Base-by-base conservation (phyloP, 768 basidiomycete species). In the Psilocybe sp. region DNA sequence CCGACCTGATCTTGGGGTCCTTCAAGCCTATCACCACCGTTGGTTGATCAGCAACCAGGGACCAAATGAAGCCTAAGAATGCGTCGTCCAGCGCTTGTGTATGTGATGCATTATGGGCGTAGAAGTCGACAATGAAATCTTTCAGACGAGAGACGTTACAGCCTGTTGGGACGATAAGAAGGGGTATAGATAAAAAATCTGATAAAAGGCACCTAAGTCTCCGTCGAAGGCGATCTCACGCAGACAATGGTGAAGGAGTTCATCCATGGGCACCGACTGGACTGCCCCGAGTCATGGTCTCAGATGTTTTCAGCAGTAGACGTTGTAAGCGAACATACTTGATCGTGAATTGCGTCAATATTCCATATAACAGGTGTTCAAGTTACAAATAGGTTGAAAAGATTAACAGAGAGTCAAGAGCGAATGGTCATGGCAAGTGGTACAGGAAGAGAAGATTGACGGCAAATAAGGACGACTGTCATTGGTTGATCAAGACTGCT, bases 191-290 rank as follows among this genome's bases (percentile, higher is more conserved):
- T 80, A 77, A 78, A 60, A 70, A 58, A 23, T 16, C 3, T 56
- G 49, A 47, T 53, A 46, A 51, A 49, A 79, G 87, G 73, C 66
- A 94, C 92, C 92, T 38, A 91, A 74, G 64, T 94, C 90, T 5
- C 92, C 92, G 60, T 94, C 92, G 67, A 93, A 94, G 5, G 93
- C 82, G 28, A 96, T 75, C 65, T 96, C 91, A 35, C 87, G 85
- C 33, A 93, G 76, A 62, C 88, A 88, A 63, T 92, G 85, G 61
- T 86, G 84, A 35, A 95, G 70, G 39, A 96, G 82, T 61, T 92
- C 86, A 64, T 95, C 92, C 87, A 95, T 92, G 48, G n/a, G 45
- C 32, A 44, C 32, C 20, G 41, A 28, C 6, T 31, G 14, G 19
- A 14, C 28, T 38, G 35, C 11, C 28, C 28, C 13, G 46, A 28